These are phyloP conservation scores for Primulina eburnea DNA, from an alignment of 257 asterid species.

Conservation along the genomic window DNA sequence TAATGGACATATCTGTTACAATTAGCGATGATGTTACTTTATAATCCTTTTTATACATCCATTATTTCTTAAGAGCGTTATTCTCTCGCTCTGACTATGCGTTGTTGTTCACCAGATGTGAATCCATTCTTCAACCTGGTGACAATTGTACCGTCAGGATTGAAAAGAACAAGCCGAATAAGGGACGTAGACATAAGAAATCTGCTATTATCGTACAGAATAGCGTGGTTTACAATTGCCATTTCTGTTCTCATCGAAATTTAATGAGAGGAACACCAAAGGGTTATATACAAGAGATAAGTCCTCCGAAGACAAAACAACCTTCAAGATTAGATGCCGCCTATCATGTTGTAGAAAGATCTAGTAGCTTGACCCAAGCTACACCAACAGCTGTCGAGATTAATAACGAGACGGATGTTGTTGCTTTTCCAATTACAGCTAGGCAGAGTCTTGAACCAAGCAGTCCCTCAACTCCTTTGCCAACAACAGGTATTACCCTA, in stretches of 20 bases:
- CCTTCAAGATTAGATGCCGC: conserved; percentile 22
- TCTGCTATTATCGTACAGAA: conserved; percentile 36
- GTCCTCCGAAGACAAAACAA: conserved; percentile 42
- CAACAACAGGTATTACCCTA: conserved; percentile 27
- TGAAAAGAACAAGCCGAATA: conserved; percentile 44
- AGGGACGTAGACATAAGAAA: conserved; percentile 34
- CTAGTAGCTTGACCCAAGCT: conserved; percentile 18
- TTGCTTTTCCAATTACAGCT: conserved; percentile 29
- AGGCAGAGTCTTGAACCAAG: conserved; percentile 28
- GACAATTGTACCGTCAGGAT: conserved; percentile 55
- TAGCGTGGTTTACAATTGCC: conserved; percentile 58
- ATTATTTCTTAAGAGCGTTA: neutral
- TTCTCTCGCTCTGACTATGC: conserved; percentile 19
- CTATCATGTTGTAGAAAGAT: conserved; percentile 18
- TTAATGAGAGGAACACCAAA: conserved; percentile 66
- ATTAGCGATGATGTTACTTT: neutral
- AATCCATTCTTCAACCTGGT: conserved; percentile 70
- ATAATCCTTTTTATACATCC: neutral
- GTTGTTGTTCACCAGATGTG: conserved; percentile 49
- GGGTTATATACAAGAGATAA: conserved; percentile 50
- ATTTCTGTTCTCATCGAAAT: conserved; percentile 62
- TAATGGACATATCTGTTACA: neutral
- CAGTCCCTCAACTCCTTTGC: conserved; percentile 46
- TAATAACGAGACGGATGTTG: conserved; percentile 14
- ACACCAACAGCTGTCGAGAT: conserved; percentile 1